Evolutionary conservation across 2,329 filamentous ascomycete species (phyloP), one percentile per base, ranked within the genome.

Genomic region (Diplocarpon mali): DNA sequence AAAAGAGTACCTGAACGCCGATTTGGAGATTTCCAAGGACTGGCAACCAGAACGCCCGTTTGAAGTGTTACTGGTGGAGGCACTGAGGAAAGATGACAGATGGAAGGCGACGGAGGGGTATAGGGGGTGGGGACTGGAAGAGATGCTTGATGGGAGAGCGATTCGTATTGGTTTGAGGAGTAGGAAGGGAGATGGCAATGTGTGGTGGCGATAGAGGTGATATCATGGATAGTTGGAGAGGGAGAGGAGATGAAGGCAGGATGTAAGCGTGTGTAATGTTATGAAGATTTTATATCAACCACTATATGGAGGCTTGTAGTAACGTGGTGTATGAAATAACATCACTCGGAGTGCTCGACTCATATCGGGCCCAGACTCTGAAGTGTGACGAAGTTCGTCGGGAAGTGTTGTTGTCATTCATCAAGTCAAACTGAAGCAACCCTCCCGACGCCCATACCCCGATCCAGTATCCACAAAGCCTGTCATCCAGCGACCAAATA

Each of bases 1-100:
- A 5, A 37, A 37, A 32, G 41, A 43, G 6, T 11, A 37, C 14
- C 2, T 43, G 8, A 8, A 31, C 6, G 41, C 41, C 6, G 47
- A 49, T 27, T 16, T 38, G 7, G 16, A 37, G 24, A 38, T 49
- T 13, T 46, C 36, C 16, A 43, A 38, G 20, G 13, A 46, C 12
- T 49, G 47, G 47, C 7, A 35, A 14, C 47, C 47, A 5, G 28
- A 34, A 9, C 29, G 29, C 13, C 44, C 44, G 2, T 44, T 50
- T 32, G 30, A 40, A 13, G 24, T 35, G 8, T 42, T 44, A 37
- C 34, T 50, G 34, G 31, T 14, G 24, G 17, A 29, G 27, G 47
- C 47, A 3, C 10, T 38, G 16, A 27, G 46, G 31, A n/a, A 44
- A 34, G 53, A 54, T 39, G 41, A 15, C 11, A 35, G 45, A 11